These are phyloP conservation scores for Monilinia fructigena DNA, from an alignment of 2,329 filamentous ascomycete species.

Conservation along the genomic window DNA sequence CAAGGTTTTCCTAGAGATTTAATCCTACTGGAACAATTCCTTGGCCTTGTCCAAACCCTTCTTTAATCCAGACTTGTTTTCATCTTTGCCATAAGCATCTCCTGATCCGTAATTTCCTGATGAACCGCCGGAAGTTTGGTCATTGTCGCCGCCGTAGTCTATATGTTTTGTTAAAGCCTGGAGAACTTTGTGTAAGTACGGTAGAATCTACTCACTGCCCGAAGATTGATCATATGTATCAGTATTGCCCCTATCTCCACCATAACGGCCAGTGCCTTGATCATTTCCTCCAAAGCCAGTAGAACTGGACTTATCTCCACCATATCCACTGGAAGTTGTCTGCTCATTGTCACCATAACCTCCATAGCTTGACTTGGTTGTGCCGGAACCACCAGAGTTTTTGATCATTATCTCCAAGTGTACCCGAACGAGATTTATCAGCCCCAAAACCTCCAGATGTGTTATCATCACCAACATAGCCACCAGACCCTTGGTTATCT, in stretches of 20 bases:
- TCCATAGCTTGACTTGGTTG: not conserved
- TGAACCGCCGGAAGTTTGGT: conserved; percentile 1
- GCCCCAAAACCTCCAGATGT: not conserved
- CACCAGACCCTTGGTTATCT: not conserved
- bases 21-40: not conserved
- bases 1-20: not conserved
- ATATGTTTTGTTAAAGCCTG: not conserved
- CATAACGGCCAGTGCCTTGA: not conserved
- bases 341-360: not conserved
- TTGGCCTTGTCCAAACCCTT: conserved; percentile 15
- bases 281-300: not conserved
- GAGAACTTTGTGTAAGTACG: not conserved
- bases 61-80: conserved; percentile 5
- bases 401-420: not conserved
- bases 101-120: not conserved
- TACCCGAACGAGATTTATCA: not conserved
- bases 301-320: conserved; percentile 4
- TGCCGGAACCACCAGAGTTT: not conserved
- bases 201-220: not conserved
- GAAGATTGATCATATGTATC: conserved; percentile 13
- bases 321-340: conserved; percentile 1
- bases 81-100: not conserved
- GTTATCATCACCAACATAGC: not conserved
- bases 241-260: not conserved
- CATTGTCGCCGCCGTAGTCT: conserved; percentile 2